Evolutionary conservation across 2,329 filamentous ascomycete species (phyloP), one percentile per base, ranked within the genome.

Genomic region (Botrytis tulipae): DNA sequence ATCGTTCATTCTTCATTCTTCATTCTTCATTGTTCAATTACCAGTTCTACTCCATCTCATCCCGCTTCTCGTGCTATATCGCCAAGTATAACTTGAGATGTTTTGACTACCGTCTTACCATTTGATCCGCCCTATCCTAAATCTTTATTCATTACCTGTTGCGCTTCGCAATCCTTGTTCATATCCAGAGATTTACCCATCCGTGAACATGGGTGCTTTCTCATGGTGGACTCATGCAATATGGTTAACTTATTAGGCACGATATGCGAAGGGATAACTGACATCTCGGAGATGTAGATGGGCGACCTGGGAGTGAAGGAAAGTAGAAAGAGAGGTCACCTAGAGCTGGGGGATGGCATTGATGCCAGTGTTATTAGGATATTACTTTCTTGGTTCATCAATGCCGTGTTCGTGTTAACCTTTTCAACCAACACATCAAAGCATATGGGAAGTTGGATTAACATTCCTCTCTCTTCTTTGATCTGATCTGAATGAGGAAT

Each of bases 221-320:
- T 48, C 29, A 51, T 51, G 18, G n/a, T 51, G 46, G 35, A 25
- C 37, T 67, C 22, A 6, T 51, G 22, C 48, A 51, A n/a, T n/a
- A 3, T n/a, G 48, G 22, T n/a, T 67, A 35, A 51, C 29, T 29
- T 42, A 68, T 57, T 68, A 68, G 66, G 66, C 66, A 68, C 25
- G 16, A 68, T 40, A 40, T 68, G 35, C 66, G 48, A 48, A 68
- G 29, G 18, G 29, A 37, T 25, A 66, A n/a, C 9, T 68, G 25
- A 10, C 51, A 16, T 54, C 14, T 54, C 54, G 35, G 37, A 57
- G 22, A 37, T n/a, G 54, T 9, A n/a, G 29, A 40, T 16, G 32
- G 29, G 18, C 54, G n/a, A 18, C 65, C n/a, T 37, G 4, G 9
- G 25, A 54, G 65, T 29, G 25, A 54, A 44, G 18, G 18, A n/a